A percentile compares a stretch with the other conserved stretches of the same genome.
phyloP scores from a whole-genome alignment of 768 basidiomycete species.

The Harrya chromipes region DNA sequence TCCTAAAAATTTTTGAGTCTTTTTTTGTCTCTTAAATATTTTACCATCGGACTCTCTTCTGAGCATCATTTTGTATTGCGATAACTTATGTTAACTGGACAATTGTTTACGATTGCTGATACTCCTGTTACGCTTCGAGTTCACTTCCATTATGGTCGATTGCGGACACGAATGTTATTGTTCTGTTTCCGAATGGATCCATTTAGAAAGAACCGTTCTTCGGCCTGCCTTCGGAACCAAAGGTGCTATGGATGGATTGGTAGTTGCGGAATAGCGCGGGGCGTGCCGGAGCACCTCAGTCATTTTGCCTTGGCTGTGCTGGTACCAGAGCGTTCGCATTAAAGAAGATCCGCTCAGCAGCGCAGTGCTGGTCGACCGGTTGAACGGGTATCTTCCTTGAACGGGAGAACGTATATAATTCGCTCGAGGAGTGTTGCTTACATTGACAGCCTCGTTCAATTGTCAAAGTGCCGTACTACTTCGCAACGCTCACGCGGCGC shows the following conservation, averaged over 20 bases:
- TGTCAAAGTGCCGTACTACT: background rate
- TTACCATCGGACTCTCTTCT: too few species aligned
- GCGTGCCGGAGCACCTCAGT: slow-evolving; percentile 18
- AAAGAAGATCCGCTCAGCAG: background rate
- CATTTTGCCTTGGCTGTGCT: slow-evolving; percentile 20
- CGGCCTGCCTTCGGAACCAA: background rate
- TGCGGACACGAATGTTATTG: too few species aligned
- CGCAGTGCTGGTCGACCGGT: slow-evolving; percentile 9
- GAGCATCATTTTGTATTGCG: too few species aligned
- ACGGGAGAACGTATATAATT: slow-evolving; percentile 6
- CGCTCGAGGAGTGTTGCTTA: background rate
- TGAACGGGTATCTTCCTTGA: slow-evolving; percentile 17
- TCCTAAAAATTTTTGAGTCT: background rate
- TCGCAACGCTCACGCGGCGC: background rate
- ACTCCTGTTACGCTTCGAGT: too few species aligned
- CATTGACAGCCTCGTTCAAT: background rate
- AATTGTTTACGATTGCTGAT: too few species aligned
- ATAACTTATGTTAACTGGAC: too few species aligned
- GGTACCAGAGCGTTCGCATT: background rate
- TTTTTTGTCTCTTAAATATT: too few species aligned
- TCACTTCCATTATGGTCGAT: too few species aligned
- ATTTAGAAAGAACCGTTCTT: background rate
- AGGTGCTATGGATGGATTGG: background rate
- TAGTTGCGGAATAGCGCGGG: slow-evolving; percentile 1
- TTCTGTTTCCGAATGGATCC: too few species aligned